phyloP scores from a whole-genome alignment of 768 basidiomycete species.

The Mycena olivaceomarginata region DNA sequence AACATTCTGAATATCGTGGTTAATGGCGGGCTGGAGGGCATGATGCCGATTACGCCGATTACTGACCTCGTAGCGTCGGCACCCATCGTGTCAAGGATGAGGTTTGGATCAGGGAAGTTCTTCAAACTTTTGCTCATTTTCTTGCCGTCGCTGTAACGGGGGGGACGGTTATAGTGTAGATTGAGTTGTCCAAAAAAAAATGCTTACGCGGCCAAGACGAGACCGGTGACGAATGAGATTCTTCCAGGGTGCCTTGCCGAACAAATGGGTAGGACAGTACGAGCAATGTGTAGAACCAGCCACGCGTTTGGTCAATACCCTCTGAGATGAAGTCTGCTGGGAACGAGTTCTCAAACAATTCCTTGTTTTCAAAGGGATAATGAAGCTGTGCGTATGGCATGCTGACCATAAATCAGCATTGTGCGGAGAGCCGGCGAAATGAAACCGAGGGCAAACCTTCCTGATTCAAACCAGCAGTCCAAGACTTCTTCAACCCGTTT shows the following conservation, averaged over 20 bases:
- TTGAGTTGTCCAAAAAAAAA: background rate
- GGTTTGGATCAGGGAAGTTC: conserved; percentile 97
- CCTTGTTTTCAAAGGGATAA: conserved; percentile 98
- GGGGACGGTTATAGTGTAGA: conserved; percentile 14
- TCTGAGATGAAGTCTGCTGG: conserved; percentile 99
- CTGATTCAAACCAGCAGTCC: conserved; percentile 99
- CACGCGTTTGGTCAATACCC: conserved; percentile 98
- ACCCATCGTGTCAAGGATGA: conserved; percentile 93
- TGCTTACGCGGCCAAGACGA: conserved; percentile 94
- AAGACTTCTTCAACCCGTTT: conserved; percentile 98
- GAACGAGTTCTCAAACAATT: conserved; percentile 88
- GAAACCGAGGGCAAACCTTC: conserved; percentile 77
- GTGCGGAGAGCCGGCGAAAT: conserved; percentile 8
- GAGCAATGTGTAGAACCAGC: conserved; percentile 99
- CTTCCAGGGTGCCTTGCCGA: conserved; percentile 96
- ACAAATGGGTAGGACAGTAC: conserved; percentile 97
- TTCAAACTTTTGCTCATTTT: conserved; percentile 99
- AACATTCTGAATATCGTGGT: conserved; percentile 81
- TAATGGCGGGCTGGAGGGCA: conserved; percentile 11
- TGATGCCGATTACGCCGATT: background rate
- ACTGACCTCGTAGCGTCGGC: conserved; percentile 94
- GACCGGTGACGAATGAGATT: conserved; percentile 98
- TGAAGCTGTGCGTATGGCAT: conserved; percentile 99
- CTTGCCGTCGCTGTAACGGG: conserved; percentile 88
- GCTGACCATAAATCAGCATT: conserved; percentile 64